phyloP scores from a whole-genome alignment of 2,329 filamentous ascomycete species.

The Hymenoscyphus salicellus region DNA sequence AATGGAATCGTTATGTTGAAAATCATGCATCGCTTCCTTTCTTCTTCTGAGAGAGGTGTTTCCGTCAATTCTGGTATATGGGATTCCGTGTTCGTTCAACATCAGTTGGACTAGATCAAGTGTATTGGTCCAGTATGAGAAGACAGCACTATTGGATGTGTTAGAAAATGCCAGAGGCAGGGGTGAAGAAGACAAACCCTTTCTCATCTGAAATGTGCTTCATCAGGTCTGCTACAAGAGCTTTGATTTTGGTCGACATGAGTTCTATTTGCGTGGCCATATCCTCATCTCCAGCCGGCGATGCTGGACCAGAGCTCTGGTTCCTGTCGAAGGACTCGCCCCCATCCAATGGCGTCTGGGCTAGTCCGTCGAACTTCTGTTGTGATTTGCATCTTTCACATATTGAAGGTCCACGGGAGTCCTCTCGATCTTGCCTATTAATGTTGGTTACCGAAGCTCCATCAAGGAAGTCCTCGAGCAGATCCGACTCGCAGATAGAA shows the following conservation, averaged over 20 bases:
- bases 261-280: background rate
- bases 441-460: background rate
- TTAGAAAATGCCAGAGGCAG: background rate
- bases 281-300: background rate
- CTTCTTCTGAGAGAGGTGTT: background rate
- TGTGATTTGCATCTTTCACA: background rate
- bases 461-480: background rate
- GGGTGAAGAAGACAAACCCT: background rate
- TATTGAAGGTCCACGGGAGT: background rate
- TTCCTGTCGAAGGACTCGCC: background rate
- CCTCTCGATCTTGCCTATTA: background rate
- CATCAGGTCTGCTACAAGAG: background rate
- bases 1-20: background rate
- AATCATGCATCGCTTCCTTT: background rate
- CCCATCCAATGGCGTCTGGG: background rate
- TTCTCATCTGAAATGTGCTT: background rate
- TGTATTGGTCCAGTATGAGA: slow-evolving; percentile 7
- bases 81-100: background rate
- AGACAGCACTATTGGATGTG: background rate
- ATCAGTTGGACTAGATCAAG: slow-evolving; percentile 6
- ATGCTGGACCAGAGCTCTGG: background rate
- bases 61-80: slow-evolving; percentile 7
- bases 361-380: too few species aligned
- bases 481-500: background rate
- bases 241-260: slow-evolving; percentile 6